Conservation (phyloP, 345 rosid genomes). For the Eucalyptus sideroxylon region DNA sequence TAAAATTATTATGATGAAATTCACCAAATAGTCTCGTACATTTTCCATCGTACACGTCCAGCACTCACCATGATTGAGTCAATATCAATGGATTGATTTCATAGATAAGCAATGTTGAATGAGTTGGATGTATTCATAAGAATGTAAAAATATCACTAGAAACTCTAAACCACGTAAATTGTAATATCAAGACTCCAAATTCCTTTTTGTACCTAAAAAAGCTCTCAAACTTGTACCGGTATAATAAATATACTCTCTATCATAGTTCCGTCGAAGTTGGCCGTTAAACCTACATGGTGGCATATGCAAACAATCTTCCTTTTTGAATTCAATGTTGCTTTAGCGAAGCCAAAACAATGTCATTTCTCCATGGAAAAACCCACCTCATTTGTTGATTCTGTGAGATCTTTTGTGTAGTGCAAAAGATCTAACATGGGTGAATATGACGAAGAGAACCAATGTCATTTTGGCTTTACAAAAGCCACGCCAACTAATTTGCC, state of each 20-base stretch:
- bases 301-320: not conserved
- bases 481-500: accelerated
- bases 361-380: not conserved
- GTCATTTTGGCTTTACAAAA: not conserved
- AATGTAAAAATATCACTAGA: not conserved
- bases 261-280: not conserved
- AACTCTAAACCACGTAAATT: not conserved
- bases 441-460: accelerated
- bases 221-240: not conserved
- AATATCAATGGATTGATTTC: not conserved
- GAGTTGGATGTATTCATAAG: not conserved
- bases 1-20: not conserved
- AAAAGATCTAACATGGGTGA: not conserved
- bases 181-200: not conserved
- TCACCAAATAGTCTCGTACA: not conserved
- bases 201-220: not conserved
- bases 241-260: not conserved
- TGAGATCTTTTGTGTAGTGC: accelerated
- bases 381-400: too few relatives aligned
- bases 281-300: not conserved
- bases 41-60: not conserved
- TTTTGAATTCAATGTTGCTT: not conserved
- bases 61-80: not conserved
- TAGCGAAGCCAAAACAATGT: not conserved
- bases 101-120: not conserved